Base-by-base conservation (phyloP, 1,284 basidiomycete species). In the Thecaphora frezii region DNA sequence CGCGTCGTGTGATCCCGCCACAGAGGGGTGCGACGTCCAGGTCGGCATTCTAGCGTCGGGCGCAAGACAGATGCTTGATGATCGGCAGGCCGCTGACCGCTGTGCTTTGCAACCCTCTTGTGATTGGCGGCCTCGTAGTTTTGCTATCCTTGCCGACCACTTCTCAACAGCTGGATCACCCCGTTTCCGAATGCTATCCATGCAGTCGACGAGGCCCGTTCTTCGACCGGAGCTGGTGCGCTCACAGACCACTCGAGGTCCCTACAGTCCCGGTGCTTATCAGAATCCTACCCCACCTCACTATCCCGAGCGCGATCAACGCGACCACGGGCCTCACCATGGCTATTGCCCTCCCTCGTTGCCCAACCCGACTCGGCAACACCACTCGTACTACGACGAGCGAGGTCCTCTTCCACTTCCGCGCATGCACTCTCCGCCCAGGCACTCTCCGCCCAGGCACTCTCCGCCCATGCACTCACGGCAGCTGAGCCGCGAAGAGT, bases 341-440 rank as follows among this genome's bases (percentile, higher is more conserved):
- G 33, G 33, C 33, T 18, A 36, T 16, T 36, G 18, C 18, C 33
- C 33, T 49, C 21, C 48, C 53, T 44, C 51, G 53, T 38, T 54
- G 54, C 25, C 59, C 59, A 2, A 57, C 57, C 39, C 60, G 51
- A 49, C 51, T 1, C 51, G 63, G 30, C 58, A 66, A 18, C 54
- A 58, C n/a, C 63, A 61, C 40, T 61, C 63, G 28, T 66, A 60
- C 54, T 66, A 66, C 36, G 58, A 61, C 40, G 63, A 66, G 51
- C 58, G 58, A 21, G 63, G 52, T 1, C 58, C 58, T 10, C 19
- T 58, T 25, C 58, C 58, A 21, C 63, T n/a, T n/a, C n/a, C n/a
- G n/a, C n/a, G n/a, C n/a, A n/a, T n/a, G n/a, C n/a, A n/a, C n/a
- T n/a, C n/a, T n/a, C n/a, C n/a, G n/a, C n/a, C n/a, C n/a, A n/a